These are phyloP conservation scores for Pneumocystis jirovecii DNA, from an alignment of 1,139 yeast species.

Conservation along the genomic window DNA sequence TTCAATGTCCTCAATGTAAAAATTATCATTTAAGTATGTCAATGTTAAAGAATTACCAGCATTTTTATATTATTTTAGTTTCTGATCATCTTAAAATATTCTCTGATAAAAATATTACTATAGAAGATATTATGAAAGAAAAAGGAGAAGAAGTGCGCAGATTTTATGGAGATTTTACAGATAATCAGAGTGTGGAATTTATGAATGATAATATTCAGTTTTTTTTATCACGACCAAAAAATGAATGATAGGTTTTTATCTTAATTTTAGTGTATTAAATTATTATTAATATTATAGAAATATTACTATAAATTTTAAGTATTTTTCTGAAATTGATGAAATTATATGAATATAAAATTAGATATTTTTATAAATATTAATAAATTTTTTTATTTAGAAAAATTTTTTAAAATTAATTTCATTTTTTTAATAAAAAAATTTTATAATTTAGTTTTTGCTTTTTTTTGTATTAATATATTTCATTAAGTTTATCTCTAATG, in stretches of 20 bases:
- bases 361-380: neutral
- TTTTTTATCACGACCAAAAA: neutral
- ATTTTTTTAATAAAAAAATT: neutral
- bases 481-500: neutral
- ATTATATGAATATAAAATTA: neutral
- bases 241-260: neutral
- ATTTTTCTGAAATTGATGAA: neutral
- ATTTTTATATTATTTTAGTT: neutral
- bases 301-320: neutral
- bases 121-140: constrained; percentile 64
- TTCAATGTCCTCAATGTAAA: constrained; percentile 85
- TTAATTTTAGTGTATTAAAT: neutral
- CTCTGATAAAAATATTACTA: constrained; percentile 53
- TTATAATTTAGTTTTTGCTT: neutral
- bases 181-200: constrained; percentile 1
- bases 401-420: neutral
- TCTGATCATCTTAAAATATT: constrained; percentile 43
- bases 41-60: constrained; percentile 28
- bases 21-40: constrained; percentile 80
- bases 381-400: neutral
- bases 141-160: constrained; percentile 63
- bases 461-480: neutral
- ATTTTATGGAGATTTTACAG: constrained; percentile 14
- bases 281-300: neutral
- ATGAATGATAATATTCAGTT: neutral